Percentiles rank a stretch among this genome's conserved stretches.
These are phyloP conservation scores for Aristolochia californica DNA, from an alignment of 164 flowering plant species.

Conservation along the genomic window DNA sequence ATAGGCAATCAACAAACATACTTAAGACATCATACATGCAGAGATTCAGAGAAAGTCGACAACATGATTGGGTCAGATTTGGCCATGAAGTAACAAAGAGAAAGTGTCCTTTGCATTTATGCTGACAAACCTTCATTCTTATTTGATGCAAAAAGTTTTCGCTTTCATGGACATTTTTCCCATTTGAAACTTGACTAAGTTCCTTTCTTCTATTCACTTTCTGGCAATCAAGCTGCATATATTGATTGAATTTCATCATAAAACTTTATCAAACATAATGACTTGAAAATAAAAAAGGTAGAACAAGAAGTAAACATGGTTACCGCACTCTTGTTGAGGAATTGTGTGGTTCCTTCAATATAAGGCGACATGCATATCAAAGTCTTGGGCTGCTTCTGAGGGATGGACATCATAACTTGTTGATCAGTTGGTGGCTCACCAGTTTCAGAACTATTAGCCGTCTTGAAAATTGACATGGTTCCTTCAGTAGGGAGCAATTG, in stretches of 20 bases:
- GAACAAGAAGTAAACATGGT: not conserved
- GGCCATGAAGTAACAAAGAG: not conserved
- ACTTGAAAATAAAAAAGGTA: not conserved
- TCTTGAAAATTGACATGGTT: constrained; percentile 5
- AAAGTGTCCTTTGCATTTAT: not conserved
- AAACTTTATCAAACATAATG: too few relatives aligned
- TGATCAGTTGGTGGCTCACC: not conserved
- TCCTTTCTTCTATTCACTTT: constrained; percentile 20
- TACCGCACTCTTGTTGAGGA: constrained; percentile 34
- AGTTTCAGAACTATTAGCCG: constrained; percentile 7
- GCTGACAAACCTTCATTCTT: constrained; percentile 45
- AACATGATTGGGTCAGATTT: not conserved
- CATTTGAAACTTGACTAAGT: constrained; percentile 19
- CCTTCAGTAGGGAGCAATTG: too few relatives aligned
- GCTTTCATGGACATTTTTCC: constrained; percentile 33
- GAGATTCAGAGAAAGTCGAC: too few relatives aligned
- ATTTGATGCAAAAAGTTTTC: constrained; percentile 69
- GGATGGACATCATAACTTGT: not conserved
- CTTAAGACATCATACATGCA: not conserved
- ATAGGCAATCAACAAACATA: not conserved
- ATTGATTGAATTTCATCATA: not conserved
- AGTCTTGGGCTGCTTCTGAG: constrained; percentile 1
- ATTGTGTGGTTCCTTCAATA: constrained; percentile 10
- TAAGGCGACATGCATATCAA: not conserved
- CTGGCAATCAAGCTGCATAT: constrained; percentile 20